phyloP scores from a whole-genome alignment of 73 alveolate genomes.

The Symbiodinium natans region DNA sequence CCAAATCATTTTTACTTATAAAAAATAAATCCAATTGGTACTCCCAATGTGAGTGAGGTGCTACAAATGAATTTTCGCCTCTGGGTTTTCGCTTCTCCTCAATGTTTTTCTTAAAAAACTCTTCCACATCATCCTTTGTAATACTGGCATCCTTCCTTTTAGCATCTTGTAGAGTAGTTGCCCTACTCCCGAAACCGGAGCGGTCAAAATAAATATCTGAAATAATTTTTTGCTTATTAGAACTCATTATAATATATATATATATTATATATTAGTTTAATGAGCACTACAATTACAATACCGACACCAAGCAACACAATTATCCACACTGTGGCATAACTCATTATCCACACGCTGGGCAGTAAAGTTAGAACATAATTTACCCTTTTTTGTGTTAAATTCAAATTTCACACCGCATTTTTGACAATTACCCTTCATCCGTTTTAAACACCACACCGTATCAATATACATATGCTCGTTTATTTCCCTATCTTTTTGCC shows the following conservation, averaged over 20 bases:
- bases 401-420: not conserved
- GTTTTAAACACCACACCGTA: not conserved
- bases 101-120: not conserved
- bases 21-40: not conserved
- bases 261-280: too few species aligned
- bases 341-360: not conserved
- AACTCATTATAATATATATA: not conserved
- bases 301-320: not conserved
- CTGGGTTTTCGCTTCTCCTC: not conserved
- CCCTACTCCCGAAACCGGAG: not conserved
- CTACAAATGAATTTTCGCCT: not conserved
- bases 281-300: not conserved
- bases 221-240: not conserved
- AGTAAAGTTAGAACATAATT: not conserved
- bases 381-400: not conserved
- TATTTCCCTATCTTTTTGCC: not conserved
- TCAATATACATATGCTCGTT: not conserved
- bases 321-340: not conserved
- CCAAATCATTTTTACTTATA: too few species aligned
- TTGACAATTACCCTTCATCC: not conserved
- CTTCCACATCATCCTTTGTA: not conserved
- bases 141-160: not conserved
- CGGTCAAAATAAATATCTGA: not conserved
- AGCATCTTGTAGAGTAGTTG: not conserved
- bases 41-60: not conserved